Evolutionary conservation across 352 stramenopile species (phyloP).

Genomic region (Phytophthora uliginosa): DNA sequence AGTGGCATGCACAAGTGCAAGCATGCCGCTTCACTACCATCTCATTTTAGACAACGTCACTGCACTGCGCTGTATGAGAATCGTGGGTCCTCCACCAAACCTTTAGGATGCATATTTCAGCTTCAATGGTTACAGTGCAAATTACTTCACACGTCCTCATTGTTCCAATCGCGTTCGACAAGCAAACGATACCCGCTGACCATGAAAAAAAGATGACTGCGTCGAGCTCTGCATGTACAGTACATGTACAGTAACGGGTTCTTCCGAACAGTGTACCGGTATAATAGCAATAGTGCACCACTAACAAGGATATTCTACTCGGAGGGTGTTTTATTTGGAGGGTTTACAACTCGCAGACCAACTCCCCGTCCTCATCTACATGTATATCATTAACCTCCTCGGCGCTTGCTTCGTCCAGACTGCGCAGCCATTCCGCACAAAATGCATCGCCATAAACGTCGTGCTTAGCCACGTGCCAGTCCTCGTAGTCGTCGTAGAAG

Average conservation of each 20-base stretch:
- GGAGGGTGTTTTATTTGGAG: not conserved
- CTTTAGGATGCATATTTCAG: too few relatives aligned
- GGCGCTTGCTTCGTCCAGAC: too few relatives aligned
- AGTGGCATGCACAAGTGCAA: too few relatives aligned
- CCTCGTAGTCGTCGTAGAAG: conserved; percentile 4
- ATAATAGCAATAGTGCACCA: not conserved
- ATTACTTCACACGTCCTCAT: not conserved
- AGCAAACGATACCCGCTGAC: not conserved
- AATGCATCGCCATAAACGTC: not conserved
- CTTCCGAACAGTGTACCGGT: not conserved
- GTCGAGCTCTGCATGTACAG: not conserved
- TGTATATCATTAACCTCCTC: too few relatives aligned
- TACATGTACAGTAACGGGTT: too few relatives aligned
- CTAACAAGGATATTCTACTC: not conserved
- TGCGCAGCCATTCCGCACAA: not conserved
- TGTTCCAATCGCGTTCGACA: not conserved
- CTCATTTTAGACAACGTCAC: too few relatives aligned
- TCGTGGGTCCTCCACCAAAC: too few relatives aligned
- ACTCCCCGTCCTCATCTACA: too few relatives aligned
- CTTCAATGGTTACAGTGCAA: too few relatives aligned
- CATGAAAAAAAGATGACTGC: not conserved
- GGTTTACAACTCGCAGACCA: not conserved
- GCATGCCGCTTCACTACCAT: too few relatives aligned
- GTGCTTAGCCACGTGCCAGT: not conserved
- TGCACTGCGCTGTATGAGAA: too few relatives aligned